Evolutionary conservation across 2,329 filamentous ascomycete species (phyloP), one percentile per base, ranked within the genome.

Genomic region (Aspergillus pseudonomiae): DNA sequence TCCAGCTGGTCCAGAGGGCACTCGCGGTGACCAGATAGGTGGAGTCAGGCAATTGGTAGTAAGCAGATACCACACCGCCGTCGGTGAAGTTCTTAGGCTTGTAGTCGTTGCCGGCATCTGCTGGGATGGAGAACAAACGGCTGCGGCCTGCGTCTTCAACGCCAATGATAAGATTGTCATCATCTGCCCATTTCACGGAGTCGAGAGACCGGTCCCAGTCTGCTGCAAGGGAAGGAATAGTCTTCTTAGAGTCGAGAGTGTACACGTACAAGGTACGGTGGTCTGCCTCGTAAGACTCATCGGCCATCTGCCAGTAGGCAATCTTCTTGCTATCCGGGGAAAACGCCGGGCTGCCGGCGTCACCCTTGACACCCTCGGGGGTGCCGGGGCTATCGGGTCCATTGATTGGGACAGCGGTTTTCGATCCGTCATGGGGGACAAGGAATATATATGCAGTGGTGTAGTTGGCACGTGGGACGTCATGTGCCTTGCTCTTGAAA

Each of bases 361-460:
- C 26, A 86, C 89, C 74, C 84, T 82, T 60, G 86, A 81, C 59
- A 85, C 79, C 72, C 81, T 83, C 4, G 83, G 87, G 75, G 5
- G 76, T 77, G 9, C 67, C 71, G 10, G 70, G 60, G 32, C 72
- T 74, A 32, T 73, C 69, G 6, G 59, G 75, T 63, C 28, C 83
- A 80, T 65, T 88, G 76, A 74, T 83, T 73, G 60, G 77, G 24
- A 70, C 52, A 3, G 77, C 68, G 58, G 88, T 83, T 6, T 82
- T 77, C 72, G 90, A 93, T 4, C 83, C 86, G 57, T 83, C 80
- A 36, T 93, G 80, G 0, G 88, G 85, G 4, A 91, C 85, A 54
- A 89, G 87, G 77, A 95, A 96, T 36, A 96, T 85, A 72, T 95
- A 91, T 0, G 90, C 90, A 71, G 94, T 94, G 6, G 93, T 96